Percentiles rank a stretch among this genome's conserved stretches.
Evolutionary conservation across 306 rosid species (phyloP).

Genomic region (Clitoria ternatea): DNA sequence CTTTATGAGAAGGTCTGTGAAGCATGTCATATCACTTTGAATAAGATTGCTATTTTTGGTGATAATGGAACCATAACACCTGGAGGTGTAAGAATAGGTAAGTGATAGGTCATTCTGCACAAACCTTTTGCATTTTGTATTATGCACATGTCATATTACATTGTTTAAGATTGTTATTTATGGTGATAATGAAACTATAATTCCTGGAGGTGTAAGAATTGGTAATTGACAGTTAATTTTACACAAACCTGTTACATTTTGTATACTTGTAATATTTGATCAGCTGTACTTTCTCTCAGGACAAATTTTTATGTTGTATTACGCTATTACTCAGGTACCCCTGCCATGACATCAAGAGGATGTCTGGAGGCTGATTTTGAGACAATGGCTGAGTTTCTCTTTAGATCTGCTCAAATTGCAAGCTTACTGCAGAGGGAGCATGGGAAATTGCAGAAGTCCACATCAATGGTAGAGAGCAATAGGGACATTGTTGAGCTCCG

Average conservation of each 20-base stretch:
- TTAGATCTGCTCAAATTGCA: conserved; percentile 75
- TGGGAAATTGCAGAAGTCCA: conserved; percentile 54
- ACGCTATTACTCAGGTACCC: conserved; percentile 73
- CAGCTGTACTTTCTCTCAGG: neutral
- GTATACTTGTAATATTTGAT: conserved; percentile 8
- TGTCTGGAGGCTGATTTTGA: conserved; percentile 92
- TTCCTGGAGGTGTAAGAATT: conserved; percentile 86
- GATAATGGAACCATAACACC: conserved; percentile 80
- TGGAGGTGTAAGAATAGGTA: conserved; percentile 92
- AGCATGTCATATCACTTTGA: conserved; percentile 80
- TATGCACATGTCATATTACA: conserved; percentile 80
- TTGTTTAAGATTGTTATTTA: conserved; percentile 79
- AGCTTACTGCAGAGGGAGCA: conserved; percentile 57
- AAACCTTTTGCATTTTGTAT: too few species aligned
- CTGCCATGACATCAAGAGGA: conserved; percentile 98
- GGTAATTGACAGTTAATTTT: conserved; percentile 45
- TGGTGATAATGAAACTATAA: conserved; percentile 75
- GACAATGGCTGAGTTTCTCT: conserved; percentile 75
- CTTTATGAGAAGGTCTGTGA: conserved; percentile 86
- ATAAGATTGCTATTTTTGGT: conserved; percentile 74
- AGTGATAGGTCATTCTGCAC: conserved; percentile 18
- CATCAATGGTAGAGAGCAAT: conserved; percentile 48
- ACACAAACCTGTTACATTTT: conserved; percentile 4
- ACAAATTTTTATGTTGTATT: conserved; percentile 13
- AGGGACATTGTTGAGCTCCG: conserved; percentile 77